A percentile compares a stretch with the other conserved stretches of the same genome.
These are phyloP conservation scores for Fusarium lyarnte DNA, from an alignment of 2,329 filamentous ascomycete species.

Conservation along the genomic window DNA sequence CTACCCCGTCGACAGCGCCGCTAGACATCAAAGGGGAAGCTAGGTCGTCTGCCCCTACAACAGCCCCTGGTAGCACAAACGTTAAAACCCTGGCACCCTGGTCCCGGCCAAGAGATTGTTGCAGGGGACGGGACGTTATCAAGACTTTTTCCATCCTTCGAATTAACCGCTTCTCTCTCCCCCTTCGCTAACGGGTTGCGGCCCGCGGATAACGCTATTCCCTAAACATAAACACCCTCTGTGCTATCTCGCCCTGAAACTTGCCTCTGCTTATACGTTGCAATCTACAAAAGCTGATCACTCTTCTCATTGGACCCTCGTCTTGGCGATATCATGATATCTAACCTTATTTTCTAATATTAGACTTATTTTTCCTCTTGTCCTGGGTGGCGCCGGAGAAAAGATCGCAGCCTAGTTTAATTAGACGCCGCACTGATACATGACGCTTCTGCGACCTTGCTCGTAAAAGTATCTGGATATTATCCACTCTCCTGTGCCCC, in stretches of 20 bases:
- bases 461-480: slow-evolving; percentile 5
- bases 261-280: slow-evolving; percentile 4
- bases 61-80: not conserved
- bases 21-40: slow-evolving; percentile 24
- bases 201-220: slow-evolving; percentile 7
- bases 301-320: not conserved
- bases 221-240: not conserved
- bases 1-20: not conserved
- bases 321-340: slow-evolving; percentile 3
- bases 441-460: slow-evolving; percentile 18
- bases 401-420: not conserved
- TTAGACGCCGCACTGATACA: slow-evolving; percentile 27
- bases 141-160: not conserved
- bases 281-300: not conserved
- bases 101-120: slow-evolving; percentile 10
- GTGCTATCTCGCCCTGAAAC: slow-evolving; percentile 12
- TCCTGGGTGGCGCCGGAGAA: not conserved
- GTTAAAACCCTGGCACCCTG: not conserved
- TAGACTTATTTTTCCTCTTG: slow-evolving; percentile 1
- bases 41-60: not conserved
- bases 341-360: slow-evolving; percentile 19
- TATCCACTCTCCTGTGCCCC: not conserved
- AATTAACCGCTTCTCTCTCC: not conserved
- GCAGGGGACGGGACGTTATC: slow-evolving; percentile 10
- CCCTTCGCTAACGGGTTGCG: slow-evolving; percentile 20